A percentile compares a stretch with the other conserved stretches of the same genome.
Evolutionary conservation across 1,139 yeast species (phyloP).

Genomic region (Debaryomycetaceae sp.): DNA sequence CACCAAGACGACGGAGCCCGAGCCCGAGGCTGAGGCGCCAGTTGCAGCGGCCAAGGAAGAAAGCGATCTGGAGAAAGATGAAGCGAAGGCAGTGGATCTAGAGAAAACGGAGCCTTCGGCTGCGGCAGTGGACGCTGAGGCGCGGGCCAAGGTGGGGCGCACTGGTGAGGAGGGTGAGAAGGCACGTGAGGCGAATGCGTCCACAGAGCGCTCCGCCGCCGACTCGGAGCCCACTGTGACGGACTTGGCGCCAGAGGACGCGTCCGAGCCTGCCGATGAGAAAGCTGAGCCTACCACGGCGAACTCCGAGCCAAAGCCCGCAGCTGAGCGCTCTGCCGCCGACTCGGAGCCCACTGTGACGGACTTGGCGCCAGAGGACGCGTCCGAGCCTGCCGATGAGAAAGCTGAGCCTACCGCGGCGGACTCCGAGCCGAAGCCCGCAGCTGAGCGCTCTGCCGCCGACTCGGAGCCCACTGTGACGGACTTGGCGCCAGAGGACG

Average conservation of each 20-base stretch:
- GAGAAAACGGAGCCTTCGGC: constrained; percentile 5
- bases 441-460: too few species aligned
- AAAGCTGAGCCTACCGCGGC: constrained; percentile 1
- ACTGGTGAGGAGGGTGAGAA: constrained; percentile 1
- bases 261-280: neutral
- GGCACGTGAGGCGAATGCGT: constrained; percentile 3
- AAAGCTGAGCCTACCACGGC: constrained; percentile 1
- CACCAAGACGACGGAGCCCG: neutral
- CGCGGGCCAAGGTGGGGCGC: constrained; percentile 3
- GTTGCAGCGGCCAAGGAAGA: constrained; percentile 1
- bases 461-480: too few species aligned
- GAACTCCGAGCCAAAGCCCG: constrained; percentile 3
- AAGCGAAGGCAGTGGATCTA: constrained; percentile 11
- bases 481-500: neutral
- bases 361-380: neutral
- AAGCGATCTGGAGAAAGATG: constrained; percentile 10
- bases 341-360: too few species aligned
- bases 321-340: too few species aligned
- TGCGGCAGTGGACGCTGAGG: neutral
- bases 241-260: neutral
- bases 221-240: too few species aligned
- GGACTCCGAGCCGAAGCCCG: constrained; percentile 3
- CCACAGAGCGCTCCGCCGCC: too few species aligned
- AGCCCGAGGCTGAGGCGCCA: constrained; percentile 2
- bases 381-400: neutral